Conservation (phyloP, 805 yeast genomes). For the Cyberlindnera veronae region DNA sequence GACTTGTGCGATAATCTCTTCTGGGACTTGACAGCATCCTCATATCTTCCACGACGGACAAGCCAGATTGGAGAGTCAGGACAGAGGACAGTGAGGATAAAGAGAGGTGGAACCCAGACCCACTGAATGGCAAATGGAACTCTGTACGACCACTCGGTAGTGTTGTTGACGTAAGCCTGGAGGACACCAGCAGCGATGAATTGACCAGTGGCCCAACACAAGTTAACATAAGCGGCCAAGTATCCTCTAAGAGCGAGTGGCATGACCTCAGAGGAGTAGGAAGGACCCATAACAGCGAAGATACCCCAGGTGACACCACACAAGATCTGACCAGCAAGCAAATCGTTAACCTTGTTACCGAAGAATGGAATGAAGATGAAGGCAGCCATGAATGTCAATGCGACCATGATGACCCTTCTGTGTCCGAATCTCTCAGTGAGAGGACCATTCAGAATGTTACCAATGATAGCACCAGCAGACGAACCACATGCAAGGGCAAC, state of each 20-base stretch:
- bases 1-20: slow-evolving; percentile 23
- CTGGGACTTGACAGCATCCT: slow-evolving; percentile 39
- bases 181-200: slow-evolving; percentile 49
- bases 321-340: slow-evolving; percentile 40
- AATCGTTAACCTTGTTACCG: slow-evolving; percentile 34
- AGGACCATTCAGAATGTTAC: slow-evolving; percentile 24
- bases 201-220: slow-evolving; percentile 48
- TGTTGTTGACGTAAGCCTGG: slow-evolving; percentile 32
- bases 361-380: slow-evolving; percentile 40
- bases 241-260: slow-evolving; percentile 39
- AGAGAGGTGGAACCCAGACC: slow-evolving; percentile 53
- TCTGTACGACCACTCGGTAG: slow-evolving; percentile 39
- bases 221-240: slow-evolving; percentile 38
- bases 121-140: slow-evolving; percentile 60
- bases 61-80: slow-evolving; percentile 63
- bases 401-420: slow-evolving; percentile 31
- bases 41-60: slow-evolving; percentile 37
- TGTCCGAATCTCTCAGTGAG: slow-evolving; percentile 36
- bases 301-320: slow-evolving; percentile 43
- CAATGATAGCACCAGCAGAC: slow-evolving; percentile 33
- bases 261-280: slow-evolving; percentile 43
- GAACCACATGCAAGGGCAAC: slow-evolving; percentile 35
- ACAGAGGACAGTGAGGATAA: slow-evolving; percentile 39
- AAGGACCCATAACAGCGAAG: slow-evolving; percentile 34
- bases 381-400: slow-evolving; percentile 31